These are phyloP conservation scores for Phaffia tasmanica DNA, from an alignment of 768 basidiomycete species.

Conservation along the genomic window DNA sequence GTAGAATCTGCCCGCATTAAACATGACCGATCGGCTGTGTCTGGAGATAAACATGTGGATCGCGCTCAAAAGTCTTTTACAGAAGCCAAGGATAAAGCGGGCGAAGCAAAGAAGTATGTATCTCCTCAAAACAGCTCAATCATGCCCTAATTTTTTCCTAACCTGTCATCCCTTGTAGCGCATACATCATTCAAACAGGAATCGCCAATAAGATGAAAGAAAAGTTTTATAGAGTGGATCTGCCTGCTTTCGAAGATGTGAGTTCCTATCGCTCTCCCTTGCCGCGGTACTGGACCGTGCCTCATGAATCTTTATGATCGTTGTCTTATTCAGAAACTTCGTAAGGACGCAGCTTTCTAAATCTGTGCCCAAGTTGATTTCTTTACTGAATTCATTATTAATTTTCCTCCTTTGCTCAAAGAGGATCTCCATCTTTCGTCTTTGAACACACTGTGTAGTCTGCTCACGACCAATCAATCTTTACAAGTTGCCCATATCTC, in stretches of 20 bases:
- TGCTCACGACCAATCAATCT: constrained; percentile 52
- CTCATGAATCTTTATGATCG: not conserved
- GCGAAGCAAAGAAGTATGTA: constrained; percentile 18
- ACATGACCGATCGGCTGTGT: constrained; percentile 11
- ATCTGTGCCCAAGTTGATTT: not conserved
- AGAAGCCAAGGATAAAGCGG: constrained; percentile 5
- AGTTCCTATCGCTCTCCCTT: not conserved
- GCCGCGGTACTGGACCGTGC: not conserved
- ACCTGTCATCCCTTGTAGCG: not conserved
- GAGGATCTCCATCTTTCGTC: constrained; percentile 34
- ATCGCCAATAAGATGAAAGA: constrained; percentile 59
- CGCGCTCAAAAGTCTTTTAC: constrained; percentile 31
- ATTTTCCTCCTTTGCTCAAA: not conserved
- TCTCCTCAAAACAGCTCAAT: too few relatives aligned
- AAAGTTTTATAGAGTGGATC: constrained; percentile 58
- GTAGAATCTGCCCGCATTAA: constrained; percentile 19
- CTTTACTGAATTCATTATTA: not conserved
- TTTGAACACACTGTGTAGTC: constrained; percentile 45
- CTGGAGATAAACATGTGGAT: constrained; percentile 45
- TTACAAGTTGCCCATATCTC: constrained; percentile 50
- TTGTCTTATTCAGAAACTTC: constrained; percentile 2
- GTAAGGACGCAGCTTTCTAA: not conserved
- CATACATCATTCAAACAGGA: constrained; percentile 10
- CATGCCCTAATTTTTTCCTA: too few relatives aligned
- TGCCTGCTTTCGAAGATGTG: constrained; percentile 55